Conservation (phyloP, 352 stramenopile species). For the Pythium aristosporum region DNA sequence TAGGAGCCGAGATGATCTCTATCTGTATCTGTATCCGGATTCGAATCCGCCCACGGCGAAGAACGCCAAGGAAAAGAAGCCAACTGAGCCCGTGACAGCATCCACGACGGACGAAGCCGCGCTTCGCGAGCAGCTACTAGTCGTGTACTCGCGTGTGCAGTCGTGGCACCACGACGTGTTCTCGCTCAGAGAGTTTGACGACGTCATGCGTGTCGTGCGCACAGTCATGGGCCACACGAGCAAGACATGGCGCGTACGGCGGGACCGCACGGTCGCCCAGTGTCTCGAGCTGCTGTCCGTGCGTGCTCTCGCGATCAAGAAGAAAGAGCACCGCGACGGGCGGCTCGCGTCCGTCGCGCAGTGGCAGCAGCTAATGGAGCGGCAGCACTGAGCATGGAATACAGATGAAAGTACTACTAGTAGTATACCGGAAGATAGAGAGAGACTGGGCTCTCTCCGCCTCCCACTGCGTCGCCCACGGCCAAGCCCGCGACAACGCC, state of each 20-base stretch:
- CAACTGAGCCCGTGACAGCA: no score
- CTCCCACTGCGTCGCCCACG: not conserved
- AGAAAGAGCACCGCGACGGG: slow-evolving; percentile 17
- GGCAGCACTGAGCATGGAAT: not conserved
- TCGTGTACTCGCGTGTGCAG: not conserved
- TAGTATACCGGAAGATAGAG: no score
- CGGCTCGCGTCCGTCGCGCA: slow-evolving; percentile 11
- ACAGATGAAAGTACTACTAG: no score
- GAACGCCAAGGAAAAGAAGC: not conserved
- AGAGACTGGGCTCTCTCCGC: no score
- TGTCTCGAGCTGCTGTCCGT: slow-evolving; percentile 4
- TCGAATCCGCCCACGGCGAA: not conserved
- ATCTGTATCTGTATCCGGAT: slow-evolving; percentile 12
- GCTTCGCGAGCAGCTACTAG: not conserved
- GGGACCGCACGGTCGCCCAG: slow-evolving; percentile 9
- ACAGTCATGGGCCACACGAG: slow-evolving; percentile 7
- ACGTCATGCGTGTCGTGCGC: slow-evolving; percentile 7
- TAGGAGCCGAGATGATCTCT: slow-evolving; percentile 19
- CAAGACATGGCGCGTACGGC: slow-evolving; percentile 3
- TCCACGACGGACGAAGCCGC: not conserved
- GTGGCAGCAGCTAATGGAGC: slow-evolving; percentile 11
- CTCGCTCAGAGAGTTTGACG: slow-evolving; percentile 23
- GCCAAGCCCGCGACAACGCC: not conserved
- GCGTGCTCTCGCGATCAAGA: slow-evolving; percentile 20
- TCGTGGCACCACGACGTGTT: slow-evolving; percentile 21